Evolutionary conservation across 2,329 filamentous ascomycete species (phyloP).

Genomic region (Aspergillus costaricaensis): DNA sequence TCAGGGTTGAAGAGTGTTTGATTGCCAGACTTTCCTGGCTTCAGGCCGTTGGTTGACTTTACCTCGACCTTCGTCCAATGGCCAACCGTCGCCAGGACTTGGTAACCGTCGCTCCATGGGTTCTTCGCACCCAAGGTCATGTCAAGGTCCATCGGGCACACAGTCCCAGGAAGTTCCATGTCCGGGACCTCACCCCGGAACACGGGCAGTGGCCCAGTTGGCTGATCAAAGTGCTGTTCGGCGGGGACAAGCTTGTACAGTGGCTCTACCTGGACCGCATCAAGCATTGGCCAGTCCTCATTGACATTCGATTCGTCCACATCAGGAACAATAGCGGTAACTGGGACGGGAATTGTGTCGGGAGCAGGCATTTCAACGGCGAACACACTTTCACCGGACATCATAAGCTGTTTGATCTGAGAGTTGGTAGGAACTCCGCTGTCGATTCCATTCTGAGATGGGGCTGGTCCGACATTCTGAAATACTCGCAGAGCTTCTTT

Average conservation of each 20-base stretch:
- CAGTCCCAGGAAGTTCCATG: background rate
- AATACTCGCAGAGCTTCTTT: background rate
- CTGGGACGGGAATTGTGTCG: background rate
- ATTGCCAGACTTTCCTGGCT: background rate
- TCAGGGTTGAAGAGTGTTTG: background rate
- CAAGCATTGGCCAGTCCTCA: background rate
- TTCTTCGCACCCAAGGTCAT: constrained; percentile 2
- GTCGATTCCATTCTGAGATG: background rate
- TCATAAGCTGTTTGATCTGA: too few relatives aligned
- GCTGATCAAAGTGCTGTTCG: background rate
- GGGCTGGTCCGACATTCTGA: background rate
- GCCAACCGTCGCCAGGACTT: background rate
- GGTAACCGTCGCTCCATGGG: background rate
- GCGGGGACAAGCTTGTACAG: constrained; percentile 1
- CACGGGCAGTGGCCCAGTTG: constrained; percentile 2
- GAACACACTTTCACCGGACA: too few relatives aligned
- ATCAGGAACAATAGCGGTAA: background rate
- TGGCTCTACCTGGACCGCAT: background rate
- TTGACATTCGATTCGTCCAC: background rate
- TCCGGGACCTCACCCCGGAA: constrained; percentile 8
- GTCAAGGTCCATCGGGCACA: constrained; percentile 10
- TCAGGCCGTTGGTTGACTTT: background rate
- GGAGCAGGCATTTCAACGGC: background rate
- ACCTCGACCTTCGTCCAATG: background rate
- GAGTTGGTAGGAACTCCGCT: background rate